Evolutionary conservation across 1,284 basidiomycete species (phyloP).

Genomic region (Dichomitus squalens): DNA sequence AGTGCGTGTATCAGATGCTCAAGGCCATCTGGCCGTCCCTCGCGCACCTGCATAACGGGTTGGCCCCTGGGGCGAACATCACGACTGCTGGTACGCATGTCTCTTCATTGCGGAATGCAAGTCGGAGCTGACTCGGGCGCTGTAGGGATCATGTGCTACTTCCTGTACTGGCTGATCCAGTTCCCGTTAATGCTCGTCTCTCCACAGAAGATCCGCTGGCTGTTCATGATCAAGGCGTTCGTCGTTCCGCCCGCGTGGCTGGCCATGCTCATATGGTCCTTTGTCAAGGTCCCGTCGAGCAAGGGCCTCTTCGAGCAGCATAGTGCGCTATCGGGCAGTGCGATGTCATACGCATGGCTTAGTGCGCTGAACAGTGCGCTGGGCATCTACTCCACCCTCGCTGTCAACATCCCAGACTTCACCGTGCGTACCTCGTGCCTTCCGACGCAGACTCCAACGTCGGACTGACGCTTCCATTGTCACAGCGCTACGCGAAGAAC

Average conservation of each 20-base stretch:
- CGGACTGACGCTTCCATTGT: neutral
- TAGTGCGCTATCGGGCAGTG: conserved; percentile 48
- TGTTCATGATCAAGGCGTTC: conserved; percentile 71
- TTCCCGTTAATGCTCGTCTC: conserved; percentile 78
- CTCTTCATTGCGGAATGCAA: neutral
- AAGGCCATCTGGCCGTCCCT: conserved; percentile 80
- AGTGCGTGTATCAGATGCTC: conserved; percentile 73
- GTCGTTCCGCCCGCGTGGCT: conserved; percentile 70
- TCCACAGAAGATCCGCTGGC: conserved; percentile 71
- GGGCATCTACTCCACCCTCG: conserved; percentile 63
- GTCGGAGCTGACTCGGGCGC: neutral
- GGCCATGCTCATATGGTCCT: conserved; percentile 75
- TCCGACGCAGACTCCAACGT: too few species aligned
- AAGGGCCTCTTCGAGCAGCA: conserved; percentile 51
- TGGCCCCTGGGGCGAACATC: conserved; percentile 61
- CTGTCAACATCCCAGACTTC: conserved; percentile 79
- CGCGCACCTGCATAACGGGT: conserved; percentile 61
- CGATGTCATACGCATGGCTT: conserved; percentile 74
- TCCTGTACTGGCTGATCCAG: conserved; percentile 75
- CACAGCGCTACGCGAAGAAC: conserved; percentile 61
- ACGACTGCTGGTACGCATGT: conserved; percentile 54
- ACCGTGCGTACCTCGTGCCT: conserved; percentile 48
- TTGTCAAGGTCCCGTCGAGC: conserved; percentile 62
- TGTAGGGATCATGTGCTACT: conserved; percentile 70
- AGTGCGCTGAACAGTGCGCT: conserved; percentile 69